Evolutionary conservation across 164 flowering plant species (phyloP).

Genomic region (Tinospora cordifolia): DNA sequence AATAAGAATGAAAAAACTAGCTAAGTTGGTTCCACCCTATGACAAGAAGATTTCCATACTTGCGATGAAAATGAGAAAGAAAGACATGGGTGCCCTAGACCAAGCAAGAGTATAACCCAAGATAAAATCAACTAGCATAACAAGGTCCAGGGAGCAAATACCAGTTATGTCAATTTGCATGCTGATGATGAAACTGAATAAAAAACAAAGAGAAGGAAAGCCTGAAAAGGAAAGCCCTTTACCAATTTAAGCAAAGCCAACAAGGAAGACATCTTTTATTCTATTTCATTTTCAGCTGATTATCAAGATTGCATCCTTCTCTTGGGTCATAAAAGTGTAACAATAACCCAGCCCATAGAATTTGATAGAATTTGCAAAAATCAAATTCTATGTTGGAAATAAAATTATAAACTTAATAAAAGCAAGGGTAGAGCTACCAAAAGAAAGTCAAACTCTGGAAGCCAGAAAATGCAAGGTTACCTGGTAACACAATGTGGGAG

Average conservation of each 20-base stretch:
- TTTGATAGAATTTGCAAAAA: no score
- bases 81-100: neutral
- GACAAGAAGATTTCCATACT: neutral
- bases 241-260: neutral
- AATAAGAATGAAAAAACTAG: neutral
- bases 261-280: neutral
- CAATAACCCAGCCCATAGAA: neutral
- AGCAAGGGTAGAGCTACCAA: constrained; percentile 64
- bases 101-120: neutral
- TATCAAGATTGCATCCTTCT: neutral
- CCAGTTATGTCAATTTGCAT: neutral
- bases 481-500: constrained; percentile 98
- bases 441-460: constrained; percentile 78
- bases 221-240: neutral
- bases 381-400: neutral
- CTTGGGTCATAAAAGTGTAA: neutral
- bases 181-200: neutral
- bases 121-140: neutral
- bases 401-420: neutral
- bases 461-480: constrained; percentile 31
- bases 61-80: neutral
- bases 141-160: neutral
- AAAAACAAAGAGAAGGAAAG: neutral
- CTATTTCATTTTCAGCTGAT: neutral
- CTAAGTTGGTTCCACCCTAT: no score